These are phyloP conservation scores for Fusarium redolens DNA, from an alignment of 2,329 filamentous ascomycete species.

Conservation along the genomic window DNA sequence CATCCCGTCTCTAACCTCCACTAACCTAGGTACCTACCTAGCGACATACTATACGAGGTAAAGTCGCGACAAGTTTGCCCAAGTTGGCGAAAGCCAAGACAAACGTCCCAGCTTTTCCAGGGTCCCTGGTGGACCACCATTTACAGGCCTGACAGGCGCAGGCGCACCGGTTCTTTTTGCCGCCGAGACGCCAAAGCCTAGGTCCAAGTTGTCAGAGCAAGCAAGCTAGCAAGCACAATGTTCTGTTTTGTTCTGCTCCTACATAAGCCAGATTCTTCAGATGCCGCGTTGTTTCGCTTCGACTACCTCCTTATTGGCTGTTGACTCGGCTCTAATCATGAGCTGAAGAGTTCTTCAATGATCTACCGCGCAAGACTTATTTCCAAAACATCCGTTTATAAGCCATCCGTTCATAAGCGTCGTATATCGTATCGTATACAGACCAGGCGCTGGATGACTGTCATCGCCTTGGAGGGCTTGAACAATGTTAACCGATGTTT, in stretches of 20 bases:
- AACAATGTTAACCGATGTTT: conserved; percentile 67
- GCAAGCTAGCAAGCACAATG: neutral
- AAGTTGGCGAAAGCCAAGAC: conserved; percentile 34
- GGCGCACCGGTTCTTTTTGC: conserved; percentile 32
- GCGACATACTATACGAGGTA: conserved; percentile 3
- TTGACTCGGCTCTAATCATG: neutral
- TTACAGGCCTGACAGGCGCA: conserved; percentile 36
- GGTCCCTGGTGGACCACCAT: conserved; percentile 26
- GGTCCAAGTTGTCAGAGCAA: neutral
- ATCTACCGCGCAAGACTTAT: conserved; percentile 58
- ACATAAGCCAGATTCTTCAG: conserved; percentile 1
- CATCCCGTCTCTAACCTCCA: conserved; percentile 12
- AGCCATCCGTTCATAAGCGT: neutral
- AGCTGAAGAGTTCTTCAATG: conserved; percentile 46
- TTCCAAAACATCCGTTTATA: neutral
- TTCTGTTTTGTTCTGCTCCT: neutral
- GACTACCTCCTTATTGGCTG: conserved; percentile 3
- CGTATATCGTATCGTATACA: conserved; percentile 9
- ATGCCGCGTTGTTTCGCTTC: neutral
- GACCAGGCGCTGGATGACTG: neutral
- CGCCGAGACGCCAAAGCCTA: conserved; percentile 26
- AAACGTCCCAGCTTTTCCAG: conserved; percentile 25
- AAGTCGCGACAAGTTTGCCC: conserved; percentile 40
- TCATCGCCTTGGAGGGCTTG: neutral
- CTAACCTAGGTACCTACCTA: neutral